Percentiles rank a stretch among this genome's conserved stretches.
Conservation (phyloP, 495 filamentous ascomycete genomes). For the Penicillium silybi region DNA sequence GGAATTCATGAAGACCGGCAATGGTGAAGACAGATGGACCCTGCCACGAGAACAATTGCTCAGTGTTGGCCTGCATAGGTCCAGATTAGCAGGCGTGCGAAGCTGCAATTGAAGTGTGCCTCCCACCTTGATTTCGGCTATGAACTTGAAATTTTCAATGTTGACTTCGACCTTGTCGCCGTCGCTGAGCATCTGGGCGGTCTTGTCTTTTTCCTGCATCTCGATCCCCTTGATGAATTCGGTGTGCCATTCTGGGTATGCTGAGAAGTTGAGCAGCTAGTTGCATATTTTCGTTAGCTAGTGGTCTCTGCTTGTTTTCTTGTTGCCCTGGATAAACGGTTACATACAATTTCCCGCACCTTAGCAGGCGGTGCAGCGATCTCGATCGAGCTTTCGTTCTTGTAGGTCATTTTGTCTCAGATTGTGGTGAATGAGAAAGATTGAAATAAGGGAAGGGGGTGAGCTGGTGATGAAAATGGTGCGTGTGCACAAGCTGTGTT, state of each 20-base stretch:
- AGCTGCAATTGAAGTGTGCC: background rate
- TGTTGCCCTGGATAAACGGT: background rate
- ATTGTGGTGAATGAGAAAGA: background rate
- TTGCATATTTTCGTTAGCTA: background rate
- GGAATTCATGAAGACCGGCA: constrained; percentile 22
- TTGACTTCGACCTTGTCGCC: constrained; percentile 23
- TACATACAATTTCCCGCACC: constrained; percentile 28
- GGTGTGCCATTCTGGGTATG: constrained; percentile 26
- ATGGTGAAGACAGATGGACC: constrained; percentile 27
- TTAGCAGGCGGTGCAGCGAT: constrained; percentile 25
- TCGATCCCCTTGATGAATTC: constrained; percentile 22
- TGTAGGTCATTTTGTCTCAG: constrained; percentile 8
- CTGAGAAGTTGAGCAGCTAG: constrained; percentile 26
- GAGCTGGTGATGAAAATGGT: background rate
- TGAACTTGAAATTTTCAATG: constrained; percentile 26
- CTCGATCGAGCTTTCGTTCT: constrained; percentile 22
- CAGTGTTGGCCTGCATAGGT: constrained; percentile 17
- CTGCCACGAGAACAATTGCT: constrained; percentile 25
- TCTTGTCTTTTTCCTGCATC: constrained; percentile 15
- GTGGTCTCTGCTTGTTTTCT: background rate
- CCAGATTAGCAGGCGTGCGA: background rate
- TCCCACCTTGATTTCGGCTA: constrained; percentile 22
- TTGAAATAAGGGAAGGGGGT: background rate
- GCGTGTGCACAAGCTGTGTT: background rate
- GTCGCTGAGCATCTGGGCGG: constrained; percentile 3